These are phyloP conservation scores for Chlamydomonas schloesseri DNA, from an alignment of 139 green algal genomes.

Conservation along the genomic window DNA sequence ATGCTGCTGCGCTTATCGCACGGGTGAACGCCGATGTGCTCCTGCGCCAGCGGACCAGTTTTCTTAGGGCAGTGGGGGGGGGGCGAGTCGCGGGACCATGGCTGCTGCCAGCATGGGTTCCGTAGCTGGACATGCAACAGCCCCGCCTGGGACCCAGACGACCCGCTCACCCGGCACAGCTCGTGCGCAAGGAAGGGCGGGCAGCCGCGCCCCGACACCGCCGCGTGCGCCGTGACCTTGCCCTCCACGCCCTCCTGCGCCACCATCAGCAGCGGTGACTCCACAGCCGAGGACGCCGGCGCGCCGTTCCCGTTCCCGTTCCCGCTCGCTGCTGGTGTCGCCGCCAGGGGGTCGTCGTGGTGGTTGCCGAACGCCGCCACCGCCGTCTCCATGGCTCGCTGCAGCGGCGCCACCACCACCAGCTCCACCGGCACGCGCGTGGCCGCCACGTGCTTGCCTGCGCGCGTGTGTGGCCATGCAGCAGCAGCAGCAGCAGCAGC, in stretches of 20 bases:
- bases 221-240: slow-evolving; percentile 34
- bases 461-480: too few species aligned
- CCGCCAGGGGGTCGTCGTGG: not conserved
- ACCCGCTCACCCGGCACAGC: slow-evolving; percentile 45
- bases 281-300: too few species aligned
- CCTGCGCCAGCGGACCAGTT: too few species aligned
- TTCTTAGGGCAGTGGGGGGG: too few species aligned
- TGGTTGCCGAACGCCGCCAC: slow-evolving; percentile 54
- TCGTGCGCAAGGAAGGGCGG: slow-evolving; percentile 68
- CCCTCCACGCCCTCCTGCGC: slow-evolving; percentile 46
- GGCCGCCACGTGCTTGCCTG: slow-evolving; percentile 6
- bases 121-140: too few species aligned
- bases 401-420: slow-evolving; percentile 64
- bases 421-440: slow-evolving; percentile 44
- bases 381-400: slow-evolving; percentile 66
- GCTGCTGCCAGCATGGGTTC: too few species aligned
- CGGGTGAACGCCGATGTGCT: slow-evolving; percentile 67
- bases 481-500: too few species aligned
- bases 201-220: slow-evolving; percentile 52
- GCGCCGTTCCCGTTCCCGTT: not conserved
- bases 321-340: not conserved
- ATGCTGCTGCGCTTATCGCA: slow-evolving; percentile 60
- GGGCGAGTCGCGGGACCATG: too few species aligned
- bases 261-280: slow-evolving; percentile 53
- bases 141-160: too few species aligned